Evolutionary conservation across 495 filamentous ascomycete genomes (phyloP), one percentile per base, ranked within the genome.

Genomic region (Bacidia rubella): DNA sequence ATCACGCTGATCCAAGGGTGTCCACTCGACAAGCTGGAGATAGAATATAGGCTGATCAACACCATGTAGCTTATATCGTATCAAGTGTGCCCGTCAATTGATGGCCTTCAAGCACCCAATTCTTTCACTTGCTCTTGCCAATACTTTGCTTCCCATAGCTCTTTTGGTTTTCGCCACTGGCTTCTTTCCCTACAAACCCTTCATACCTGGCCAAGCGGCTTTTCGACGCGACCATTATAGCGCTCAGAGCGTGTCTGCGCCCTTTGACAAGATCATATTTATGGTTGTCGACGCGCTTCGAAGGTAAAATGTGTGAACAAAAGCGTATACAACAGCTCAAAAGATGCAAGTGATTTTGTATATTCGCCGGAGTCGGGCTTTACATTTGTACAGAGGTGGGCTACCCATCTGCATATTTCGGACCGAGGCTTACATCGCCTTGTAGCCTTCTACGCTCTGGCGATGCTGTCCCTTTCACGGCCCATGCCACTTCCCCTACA

Each of bases 221-320:
- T 84, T 80, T 64, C 71, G 78, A 52, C 57, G 69, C 15, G 68
- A 66, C 9, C 66, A 75, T 62, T 51, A 60, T 54, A 59, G 54
- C 22, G 49, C 50, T 11, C 63, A 72, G 2, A 71, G 69, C 40
- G 75, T 74, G 25, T 68, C 75, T 41, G 74, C 83, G 21, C 74
- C 80, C 1, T 99, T 99, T 65, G 81, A 96, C 59, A 89, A 82
- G 59, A 71, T 97, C 47, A 74, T 99, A 47, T 94, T 99, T 66
- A 96, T 99, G 90, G 92, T 99, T 9, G 78, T 99, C 9, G 92
- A 99, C 76, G 90, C 92, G 29, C 68, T 97, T 59, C 73, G 90
- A 63, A 95, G 87, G 88, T 95, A 73, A 29, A 60, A 55, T 23
- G 54, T 49, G 29, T 35, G 29, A 35, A 35, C 15, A 7, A 15